A percentile compares a stretch with the other conserved stretches of the same genome.
These are phyloP conservation scores for Kalmanozyma brasiliensis DNA, from an alignment of 1,284 basidiomycete species.

Conservation along the genomic window DNA sequence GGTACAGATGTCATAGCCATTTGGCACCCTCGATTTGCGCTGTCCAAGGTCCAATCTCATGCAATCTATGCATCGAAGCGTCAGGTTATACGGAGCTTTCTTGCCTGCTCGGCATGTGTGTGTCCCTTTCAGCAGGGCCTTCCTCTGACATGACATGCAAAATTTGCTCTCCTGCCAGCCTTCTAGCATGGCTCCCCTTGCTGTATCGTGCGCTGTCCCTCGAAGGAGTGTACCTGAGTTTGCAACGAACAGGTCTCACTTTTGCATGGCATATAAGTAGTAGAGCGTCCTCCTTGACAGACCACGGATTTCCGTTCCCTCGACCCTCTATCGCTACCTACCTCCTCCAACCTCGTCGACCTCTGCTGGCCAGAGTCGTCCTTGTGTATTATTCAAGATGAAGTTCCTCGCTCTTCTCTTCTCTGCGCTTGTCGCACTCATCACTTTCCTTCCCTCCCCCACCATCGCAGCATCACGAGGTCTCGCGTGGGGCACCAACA, in stretches of 20 bases:
- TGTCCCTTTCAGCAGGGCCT: too few species aligned
- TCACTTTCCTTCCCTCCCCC: conserved; percentile 18
- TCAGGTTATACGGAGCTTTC: too few species aligned
- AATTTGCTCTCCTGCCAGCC: too few species aligned
- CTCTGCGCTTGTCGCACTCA: conserved; percentile 13
- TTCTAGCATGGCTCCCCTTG: too few species aligned
- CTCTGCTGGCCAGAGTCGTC: conserved; percentile 33
- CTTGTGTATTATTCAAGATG: conserved; percentile 24
- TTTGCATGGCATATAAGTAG: conserved; percentile 31
- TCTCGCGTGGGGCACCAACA: conserved; percentile 60
- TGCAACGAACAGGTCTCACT: too few species aligned
- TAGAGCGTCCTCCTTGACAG: conserved; percentile 28
- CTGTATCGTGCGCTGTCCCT: too few species aligned
- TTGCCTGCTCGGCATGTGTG: too few species aligned
- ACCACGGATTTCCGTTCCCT: conserved; percentile 26
- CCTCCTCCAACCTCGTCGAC: neutral
- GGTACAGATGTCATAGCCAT: too few species aligned
- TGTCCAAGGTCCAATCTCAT: too few species aligned
- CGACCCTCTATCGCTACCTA: neutral
- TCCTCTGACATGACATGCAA: too few species aligned
- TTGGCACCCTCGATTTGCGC: too few species aligned
- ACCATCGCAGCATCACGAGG: conserved; percentile 39
- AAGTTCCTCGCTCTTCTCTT: conserved; percentile 38
- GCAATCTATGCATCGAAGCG: too few species aligned
- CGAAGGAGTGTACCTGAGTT: neutral